phyloP scores from a whole-genome alignment of 129 eudicot genomes.

The Centaurea solstitialis region DNA sequence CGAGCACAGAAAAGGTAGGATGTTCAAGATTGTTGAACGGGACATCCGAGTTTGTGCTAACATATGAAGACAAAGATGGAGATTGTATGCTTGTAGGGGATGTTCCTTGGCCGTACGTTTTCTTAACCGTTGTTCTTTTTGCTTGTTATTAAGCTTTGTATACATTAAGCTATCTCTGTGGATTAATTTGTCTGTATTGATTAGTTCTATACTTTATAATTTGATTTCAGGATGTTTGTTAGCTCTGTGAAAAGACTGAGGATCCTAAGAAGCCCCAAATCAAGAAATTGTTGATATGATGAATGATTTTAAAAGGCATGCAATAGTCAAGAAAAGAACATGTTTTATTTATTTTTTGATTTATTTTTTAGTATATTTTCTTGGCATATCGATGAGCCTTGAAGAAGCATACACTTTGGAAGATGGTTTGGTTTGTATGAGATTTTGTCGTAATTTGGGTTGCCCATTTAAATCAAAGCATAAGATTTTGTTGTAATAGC shows the following conservation, averaged over 20 bases:
- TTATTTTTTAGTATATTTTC: slow-evolving; percentile 16
- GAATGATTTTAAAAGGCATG: not conserved
- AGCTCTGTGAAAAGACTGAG: slow-evolving; percentile 80
- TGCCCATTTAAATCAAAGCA: slow-evolving; percentile 12
- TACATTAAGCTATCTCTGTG: not conserved
- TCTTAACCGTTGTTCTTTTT: not conserved
- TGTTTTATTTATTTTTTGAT: slow-evolving; percentile 16
- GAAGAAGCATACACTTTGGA: slow-evolving; percentile 13
- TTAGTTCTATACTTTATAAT: not conserved
- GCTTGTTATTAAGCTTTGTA: not conserved
- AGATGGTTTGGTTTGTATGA: slow-evolving; percentile 17
- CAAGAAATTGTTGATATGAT: not conserved
- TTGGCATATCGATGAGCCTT: slow-evolving; percentile 19
- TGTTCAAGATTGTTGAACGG: slow-evolving; percentile 66
- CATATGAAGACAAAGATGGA: slow-evolving; percentile 95
- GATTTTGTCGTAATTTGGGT: slow-evolving; percentile 16
- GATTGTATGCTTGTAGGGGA: slow-evolving; percentile 99
- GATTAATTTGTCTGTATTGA: too few species aligned
- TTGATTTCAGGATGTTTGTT: slow-evolving; percentile 73
- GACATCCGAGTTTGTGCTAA: slow-evolving; percentile 83
- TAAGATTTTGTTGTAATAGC: too few species aligned
- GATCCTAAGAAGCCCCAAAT: slow-evolving; percentile 55
- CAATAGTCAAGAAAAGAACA: not conserved
- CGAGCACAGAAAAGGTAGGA: slow-evolving; percentile 37
- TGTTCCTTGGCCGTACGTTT: slow-evolving; percentile 86